These are phyloP conservation scores for Leccinum variicolor DNA, from an alignment of 768 basidiomycete genomes.

Conservation along the genomic window DNA sequence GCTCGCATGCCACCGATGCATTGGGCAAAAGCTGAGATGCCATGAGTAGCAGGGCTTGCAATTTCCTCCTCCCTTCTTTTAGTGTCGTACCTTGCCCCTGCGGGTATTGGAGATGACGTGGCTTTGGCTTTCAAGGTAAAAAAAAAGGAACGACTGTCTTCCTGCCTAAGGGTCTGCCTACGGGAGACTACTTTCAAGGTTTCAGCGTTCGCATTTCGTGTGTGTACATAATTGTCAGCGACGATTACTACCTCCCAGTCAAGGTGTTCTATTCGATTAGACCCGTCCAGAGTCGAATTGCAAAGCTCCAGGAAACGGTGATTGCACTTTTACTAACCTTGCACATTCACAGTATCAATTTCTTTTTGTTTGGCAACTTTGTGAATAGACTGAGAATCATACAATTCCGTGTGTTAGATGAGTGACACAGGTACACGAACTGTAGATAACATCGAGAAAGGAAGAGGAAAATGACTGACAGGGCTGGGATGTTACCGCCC, in stretches of 20 bases:
- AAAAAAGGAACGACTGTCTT: no score
- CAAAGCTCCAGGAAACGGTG: not conserved
- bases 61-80: no score
- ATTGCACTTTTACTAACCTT: not conserved
- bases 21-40: no score
- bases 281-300: not conserved
- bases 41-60: no score
- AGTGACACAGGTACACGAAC: not conserved
- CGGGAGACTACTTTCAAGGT: no score
- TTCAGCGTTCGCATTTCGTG: no score
- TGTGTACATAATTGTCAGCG: no score
- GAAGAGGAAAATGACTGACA: not conserved
- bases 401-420: not conserved
- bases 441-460: not conserved
- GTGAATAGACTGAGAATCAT: not conserved
- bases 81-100: no score
- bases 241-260: not conserved
- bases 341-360: not conserved
- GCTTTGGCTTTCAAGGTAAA: no score
- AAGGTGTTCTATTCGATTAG: not conserved
- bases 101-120: no score
- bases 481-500: not conserved
- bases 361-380: not conserved
- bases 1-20: no score
- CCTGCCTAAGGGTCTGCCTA: no score